Evolutionary conservation across 257 asterid species (phyloP).

Genomic region (Solanum habrochaites): DNA sequence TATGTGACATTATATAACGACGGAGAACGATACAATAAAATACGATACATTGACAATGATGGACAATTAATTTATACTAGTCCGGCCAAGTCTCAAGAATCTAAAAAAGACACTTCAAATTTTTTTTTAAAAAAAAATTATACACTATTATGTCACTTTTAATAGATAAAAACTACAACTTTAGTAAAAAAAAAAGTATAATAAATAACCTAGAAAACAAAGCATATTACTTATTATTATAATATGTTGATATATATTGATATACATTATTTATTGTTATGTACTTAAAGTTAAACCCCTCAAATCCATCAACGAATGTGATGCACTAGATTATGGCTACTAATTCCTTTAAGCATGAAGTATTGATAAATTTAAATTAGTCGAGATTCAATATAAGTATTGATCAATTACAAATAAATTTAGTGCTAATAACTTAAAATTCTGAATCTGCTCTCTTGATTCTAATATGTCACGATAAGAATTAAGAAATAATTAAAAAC

Average conservation of each 20-base stretch:
- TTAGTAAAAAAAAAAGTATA: not conserved
- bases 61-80: not conserved
- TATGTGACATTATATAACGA: no score
- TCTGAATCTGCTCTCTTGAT: accelerated
- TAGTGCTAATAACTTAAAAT: not conserved
- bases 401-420: accelerated
- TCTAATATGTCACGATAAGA: not conserved
- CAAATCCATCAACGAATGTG: not conserved
- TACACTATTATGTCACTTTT: not conserved
- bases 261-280: not conserved
- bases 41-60: not conserved
- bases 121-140: not conserved
- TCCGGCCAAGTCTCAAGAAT: not conserved
- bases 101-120: not conserved
- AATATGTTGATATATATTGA: not conserved
- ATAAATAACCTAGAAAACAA: not conserved
- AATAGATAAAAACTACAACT: not conserved
- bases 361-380: no score
- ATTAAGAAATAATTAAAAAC: not conserved
- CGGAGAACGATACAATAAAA: accelerated
- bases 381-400: no score
- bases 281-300: not conserved
- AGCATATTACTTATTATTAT: not conserved
- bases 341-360: no score
- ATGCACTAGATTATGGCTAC: not conserved